Evolutionary conservation across 345 rosid species (phyloP).

Genomic region (Durio zibethinus): DNA sequence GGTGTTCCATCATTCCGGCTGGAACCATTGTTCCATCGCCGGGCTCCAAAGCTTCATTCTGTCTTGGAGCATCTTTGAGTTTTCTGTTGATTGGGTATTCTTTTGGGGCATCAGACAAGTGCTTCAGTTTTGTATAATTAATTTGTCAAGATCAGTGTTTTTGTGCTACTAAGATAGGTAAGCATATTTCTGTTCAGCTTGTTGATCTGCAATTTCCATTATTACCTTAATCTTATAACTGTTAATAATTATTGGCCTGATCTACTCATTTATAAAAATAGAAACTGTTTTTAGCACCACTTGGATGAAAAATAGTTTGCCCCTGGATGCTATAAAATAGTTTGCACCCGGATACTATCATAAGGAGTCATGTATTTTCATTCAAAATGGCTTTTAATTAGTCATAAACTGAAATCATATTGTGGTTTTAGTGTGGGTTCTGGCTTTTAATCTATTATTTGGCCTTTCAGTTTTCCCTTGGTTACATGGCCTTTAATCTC

Average conservation of each 20-base stretch:
- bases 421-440: background rate
- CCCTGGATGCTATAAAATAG: too few species aligned
- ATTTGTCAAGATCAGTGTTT: conserved; percentile 2
- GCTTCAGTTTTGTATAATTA: conserved; percentile 18
- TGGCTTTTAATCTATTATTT: background rate
- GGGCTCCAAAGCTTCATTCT: conserved; percentile 73
- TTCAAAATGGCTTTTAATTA: too few species aligned
- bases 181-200: too few species aligned
- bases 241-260: background rate
- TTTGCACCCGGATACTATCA: too few species aligned
- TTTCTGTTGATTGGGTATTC: conserved; percentile 16
- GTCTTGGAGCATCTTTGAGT: conserved; percentile 66
- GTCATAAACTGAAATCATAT: background rate
- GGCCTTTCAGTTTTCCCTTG: background rate
- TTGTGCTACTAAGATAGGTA: conserved; percentile 27
- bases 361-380: too few species aligned
- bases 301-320: too few species aligned
- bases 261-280: background rate
- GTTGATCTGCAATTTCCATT: too few species aligned
- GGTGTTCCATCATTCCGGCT: conserved; percentile 93
- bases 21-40: conserved; percentile 88
- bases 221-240: background rate
- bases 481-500: background rate
- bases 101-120: conserved; percentile 15
- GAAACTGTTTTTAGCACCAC: background rate